Evolutionary conservation across 768 basidiomycete species (phyloP).

Genomic region (Basidioascus undulatus): DNA sequence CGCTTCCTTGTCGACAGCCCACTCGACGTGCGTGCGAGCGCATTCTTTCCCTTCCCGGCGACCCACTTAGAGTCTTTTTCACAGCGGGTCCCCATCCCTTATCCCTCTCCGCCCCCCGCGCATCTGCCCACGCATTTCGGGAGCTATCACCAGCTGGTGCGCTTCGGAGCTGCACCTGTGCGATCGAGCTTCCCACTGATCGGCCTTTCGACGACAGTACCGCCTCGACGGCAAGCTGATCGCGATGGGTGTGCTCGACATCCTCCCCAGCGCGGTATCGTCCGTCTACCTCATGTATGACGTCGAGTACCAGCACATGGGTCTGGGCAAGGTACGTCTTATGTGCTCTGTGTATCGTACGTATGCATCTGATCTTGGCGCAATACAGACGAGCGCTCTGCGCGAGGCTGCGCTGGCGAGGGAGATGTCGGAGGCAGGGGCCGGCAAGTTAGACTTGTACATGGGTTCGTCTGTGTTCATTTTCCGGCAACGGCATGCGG

Average conservation of each 20-base stretch:
- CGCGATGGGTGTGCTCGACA: conserved; percentile 70
- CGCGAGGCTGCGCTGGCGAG: conserved; percentile 49
- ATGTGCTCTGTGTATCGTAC: background rate
- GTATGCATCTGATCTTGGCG: background rate
- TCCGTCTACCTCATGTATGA: conserved; percentile 86
- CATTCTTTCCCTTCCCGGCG: background rate
- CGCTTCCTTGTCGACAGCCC: conserved; percentile 62
- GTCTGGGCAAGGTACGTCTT: conserved; percentile 49
- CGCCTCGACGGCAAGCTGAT: conserved; percentile 55
- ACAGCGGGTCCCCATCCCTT: conserved; percentile 27
- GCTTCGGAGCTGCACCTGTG: conserved; percentile 6
- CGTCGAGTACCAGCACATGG: conserved; percentile 37
- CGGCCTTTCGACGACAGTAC: conserved; percentile 27
- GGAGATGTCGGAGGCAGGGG: conserved; percentile 51
- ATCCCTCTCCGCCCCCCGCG: conserved; percentile 21
- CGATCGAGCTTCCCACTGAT: background rate
- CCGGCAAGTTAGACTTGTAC: conserved; percentile 34
- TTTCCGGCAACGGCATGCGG: background rate
- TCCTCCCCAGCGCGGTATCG: conserved; percentile 55
- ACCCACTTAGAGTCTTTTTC: background rate
- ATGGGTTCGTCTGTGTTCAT: conserved; percentile 37
- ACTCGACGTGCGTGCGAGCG: conserved; percentile 29
- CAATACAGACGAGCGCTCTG: conserved; percentile 62
- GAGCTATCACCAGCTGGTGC: conserved; percentile 81
- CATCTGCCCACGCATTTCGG: conserved; percentile 60